Conservation (phyloP, 1,139 yeast species). For the Meyerozyma guilliermondii region DNA sequence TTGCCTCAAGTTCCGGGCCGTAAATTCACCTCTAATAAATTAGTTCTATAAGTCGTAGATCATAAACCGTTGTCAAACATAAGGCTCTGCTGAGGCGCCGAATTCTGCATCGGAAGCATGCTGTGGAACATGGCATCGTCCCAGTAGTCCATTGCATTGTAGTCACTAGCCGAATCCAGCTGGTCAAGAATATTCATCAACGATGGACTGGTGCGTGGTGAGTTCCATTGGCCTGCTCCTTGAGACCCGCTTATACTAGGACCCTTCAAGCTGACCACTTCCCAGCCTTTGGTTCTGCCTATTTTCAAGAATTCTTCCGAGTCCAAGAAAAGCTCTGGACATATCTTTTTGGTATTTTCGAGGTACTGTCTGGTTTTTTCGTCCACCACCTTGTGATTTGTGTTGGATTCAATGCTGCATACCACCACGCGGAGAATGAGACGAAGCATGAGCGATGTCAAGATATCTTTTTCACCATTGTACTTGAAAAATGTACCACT, state of each 20-base stretch:
- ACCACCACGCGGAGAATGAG: slow-evolving; percentile 22
- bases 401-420: slow-evolving; percentile 19
- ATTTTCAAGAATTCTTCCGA: not conserved
- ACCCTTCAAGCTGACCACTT: not conserved
- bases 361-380: slow-evolving; percentile 19
- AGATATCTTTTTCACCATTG: slow-evolving; percentile 16
- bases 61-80: slow-evolving; percentile 1
- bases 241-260: not conserved
- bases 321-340: slow-evolving; percentile 22
- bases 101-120: not conserved
- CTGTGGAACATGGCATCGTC: not conserved
- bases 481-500: not conserved
- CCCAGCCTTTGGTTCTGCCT: not conserved
- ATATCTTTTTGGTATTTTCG: slow-evolving; percentile 15
- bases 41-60: not conserved
- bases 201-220: not conserved
- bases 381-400: slow-evolving; percentile 12
- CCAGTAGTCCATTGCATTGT: not conserved
- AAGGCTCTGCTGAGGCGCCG: not conserved
- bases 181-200: not conserved
- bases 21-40: not conserved
- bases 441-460: slow-evolving; percentile 18
- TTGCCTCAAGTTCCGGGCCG: no score
- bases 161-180: not conserved
- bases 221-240: not conserved